phyloP scores from a whole-genome alignment of 441 rosid species.

The Macaranga tanarius region DNA sequence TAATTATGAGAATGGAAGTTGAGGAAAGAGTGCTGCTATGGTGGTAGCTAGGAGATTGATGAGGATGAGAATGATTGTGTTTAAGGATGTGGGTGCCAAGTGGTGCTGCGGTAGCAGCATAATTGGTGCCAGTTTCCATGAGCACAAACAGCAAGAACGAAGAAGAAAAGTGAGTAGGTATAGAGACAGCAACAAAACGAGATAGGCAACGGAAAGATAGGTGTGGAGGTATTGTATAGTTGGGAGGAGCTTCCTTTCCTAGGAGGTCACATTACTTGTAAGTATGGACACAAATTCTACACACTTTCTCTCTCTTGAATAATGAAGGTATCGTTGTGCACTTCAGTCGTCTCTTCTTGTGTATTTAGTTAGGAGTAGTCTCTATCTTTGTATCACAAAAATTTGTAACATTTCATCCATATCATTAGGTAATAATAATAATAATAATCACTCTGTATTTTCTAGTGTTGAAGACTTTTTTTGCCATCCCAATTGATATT shows the following conservation, averaged over 20 bases:
- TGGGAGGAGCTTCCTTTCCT: slow-evolving; percentile 24
- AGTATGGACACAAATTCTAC: slow-evolving; percentile 12
- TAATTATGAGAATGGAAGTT: slow-evolving; percentile 46
- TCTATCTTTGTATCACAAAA: slow-evolving; percentile 44
- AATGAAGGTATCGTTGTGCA: slow-evolving; percentile 23
- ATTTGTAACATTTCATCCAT: slow-evolving; percentile 30
- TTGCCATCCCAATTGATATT: slow-evolving; percentile 5
- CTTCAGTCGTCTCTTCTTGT: slow-evolving; percentile 48
- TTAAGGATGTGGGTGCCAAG: slow-evolving; percentile 28
- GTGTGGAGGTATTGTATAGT: slow-evolving; percentile 14
- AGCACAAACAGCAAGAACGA: slow-evolving; percentile 26
- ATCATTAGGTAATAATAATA: slow-evolving; percentile 21
- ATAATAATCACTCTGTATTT: not conserved
- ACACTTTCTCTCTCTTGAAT: slow-evolving; percentile 20
- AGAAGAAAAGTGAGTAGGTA: slow-evolving; percentile 7
- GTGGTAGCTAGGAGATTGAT: slow-evolving; percentile 23
- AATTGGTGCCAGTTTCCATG: slow-evolving; percentile 44
- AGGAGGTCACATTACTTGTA: slow-evolving; percentile 25
- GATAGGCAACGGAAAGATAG: slow-evolving; percentile 15
- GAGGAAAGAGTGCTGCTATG: slow-evolving; percentile 39
- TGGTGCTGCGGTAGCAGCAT: slow-evolving; percentile 13
- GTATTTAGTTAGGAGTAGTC: slow-evolving; percentile 46
- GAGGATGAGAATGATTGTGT: slow-evolving; percentile 33
- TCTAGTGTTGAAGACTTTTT: not conserved
- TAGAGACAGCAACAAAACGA: not conserved